Base-by-base conservation (phyloP, 306 rosid genomes). In the Hylodesmum podocarpum region DNA sequence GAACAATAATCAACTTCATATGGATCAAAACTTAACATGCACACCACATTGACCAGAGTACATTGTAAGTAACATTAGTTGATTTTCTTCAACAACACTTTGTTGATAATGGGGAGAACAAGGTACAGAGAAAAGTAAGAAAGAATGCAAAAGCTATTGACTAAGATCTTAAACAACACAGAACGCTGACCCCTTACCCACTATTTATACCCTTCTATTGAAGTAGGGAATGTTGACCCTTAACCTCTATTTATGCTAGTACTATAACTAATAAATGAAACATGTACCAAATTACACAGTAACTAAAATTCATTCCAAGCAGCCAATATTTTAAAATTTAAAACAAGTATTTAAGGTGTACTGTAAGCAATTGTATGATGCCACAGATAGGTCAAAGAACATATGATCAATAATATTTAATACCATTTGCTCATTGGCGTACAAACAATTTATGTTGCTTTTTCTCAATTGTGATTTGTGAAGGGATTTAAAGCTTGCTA, bases 1-100 rank as follows among this genome's bases (percentile, higher is more conserved):
- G n/a, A n/a, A 3, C 29, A n/a, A 28, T 67, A 9, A 40, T 54
- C 59, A 66, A 76, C 33, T 76, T 64, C 73, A 65, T 27, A 51
- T 16, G 43, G 27, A 65, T 37, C 34, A 37, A n/a, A n/a, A n/a
- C n/a, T 39, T 11, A 3, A 28, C 28, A 58, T 58, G 3, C 21
- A 58, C 37, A 33, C 37, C 37, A 33, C 3, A 33, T 33, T n/a
- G n/a, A n/a, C n/a, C n/a, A n/a, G n/a, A 15, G 21, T 14, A 46
- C 44, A 39, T 39, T 1, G 44, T 10, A 39, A 9, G 44, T 39
- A 8, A 36, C 41, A 36, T 8, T 36, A 36, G 41, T 36, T 36
- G 41, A 36, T 36, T 36, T 36, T 36, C 41, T 1, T 36, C 11
- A 36, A 36, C 41, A 36, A 36, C 41, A 36, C 41, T 36, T 36